Evolutionary conservation across 495 filamentous ascomycete genomes (phyloP).

Genomic region (Daldinia concentrica): DNA sequence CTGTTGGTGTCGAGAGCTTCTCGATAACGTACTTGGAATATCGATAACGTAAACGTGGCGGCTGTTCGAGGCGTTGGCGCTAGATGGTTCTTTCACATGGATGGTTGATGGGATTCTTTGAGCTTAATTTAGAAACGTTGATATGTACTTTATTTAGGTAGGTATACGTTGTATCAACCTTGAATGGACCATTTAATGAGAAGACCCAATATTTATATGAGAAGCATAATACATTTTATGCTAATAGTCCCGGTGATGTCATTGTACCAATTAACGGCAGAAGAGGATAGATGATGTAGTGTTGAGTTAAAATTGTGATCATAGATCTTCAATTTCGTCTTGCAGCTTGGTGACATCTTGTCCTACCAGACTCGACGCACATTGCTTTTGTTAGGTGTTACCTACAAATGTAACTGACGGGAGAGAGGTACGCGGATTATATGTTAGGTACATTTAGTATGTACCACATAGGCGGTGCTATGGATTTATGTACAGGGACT

Average conservation of each 20-base stretch:
- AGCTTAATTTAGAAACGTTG: conserved; percentile 34
- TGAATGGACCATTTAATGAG: neutral
- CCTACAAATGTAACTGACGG: neutral
- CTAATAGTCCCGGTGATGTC: conserved; percentile 23
- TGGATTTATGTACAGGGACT: neutral
- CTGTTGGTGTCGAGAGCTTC: conserved; percentile 11
- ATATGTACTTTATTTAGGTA: neutral
- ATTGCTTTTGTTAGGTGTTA: neutral
- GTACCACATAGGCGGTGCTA: conserved; percentile 1
- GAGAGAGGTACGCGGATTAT: neutral
- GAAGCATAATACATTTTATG: conserved; percentile 9
- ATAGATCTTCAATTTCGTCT: conserved; percentile 37
- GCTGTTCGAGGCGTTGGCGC: conserved; percentile 8
- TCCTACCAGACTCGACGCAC: conserved; percentile 17
- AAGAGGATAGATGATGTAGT: conserved; percentile 14
- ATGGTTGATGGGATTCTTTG: conserved; percentile 5
- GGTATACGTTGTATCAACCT: neutral
- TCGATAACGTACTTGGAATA: neutral
- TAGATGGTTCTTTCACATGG: conserved; percentile 20
- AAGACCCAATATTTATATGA: conserved; percentile 11
- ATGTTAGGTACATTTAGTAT: neutral
- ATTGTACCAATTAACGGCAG: conserved; percentile 10
- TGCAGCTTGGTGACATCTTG: conserved; percentile 24
- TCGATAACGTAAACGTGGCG: conserved; percentile 21
- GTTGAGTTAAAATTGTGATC: conserved; percentile 33